Percentiles rank a stretch among this genome's conserved stretches.
Evolutionary conservation across 2,329 filamentous ascomycete species (phyloP).

Genomic region (Phoma sp.): DNA sequence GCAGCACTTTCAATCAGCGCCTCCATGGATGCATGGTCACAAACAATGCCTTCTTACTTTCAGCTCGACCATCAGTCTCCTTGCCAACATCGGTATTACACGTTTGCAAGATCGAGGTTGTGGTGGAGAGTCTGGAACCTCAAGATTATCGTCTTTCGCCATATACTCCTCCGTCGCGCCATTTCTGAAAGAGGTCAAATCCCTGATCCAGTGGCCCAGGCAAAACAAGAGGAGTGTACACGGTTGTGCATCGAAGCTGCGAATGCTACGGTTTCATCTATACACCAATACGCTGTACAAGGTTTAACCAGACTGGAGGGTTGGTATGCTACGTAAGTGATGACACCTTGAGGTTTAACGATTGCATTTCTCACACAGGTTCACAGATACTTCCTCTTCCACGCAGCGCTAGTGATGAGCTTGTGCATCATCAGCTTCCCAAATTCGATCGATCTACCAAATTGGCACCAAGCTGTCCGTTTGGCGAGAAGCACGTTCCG

Average conservation of each 20-base stretch:
- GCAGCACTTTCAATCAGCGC: constrained; percentile 28
- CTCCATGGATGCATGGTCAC: constrained; percentile 28
- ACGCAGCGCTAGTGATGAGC: constrained; percentile 32
- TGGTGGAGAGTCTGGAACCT: constrained; percentile 39
- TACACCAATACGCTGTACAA: constrained; percentile 29
- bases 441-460: constrained; percentile 17
- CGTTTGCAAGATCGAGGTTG: constrained; percentile 30
- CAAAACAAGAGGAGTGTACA: constrained; percentile 31
- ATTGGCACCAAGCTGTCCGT: constrained; percentile 31
- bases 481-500: constrained; percentile 30
- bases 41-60: constrained; percentile 26
- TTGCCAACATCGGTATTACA: constrained; percentile 24
- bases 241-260: constrained; percentile 34
- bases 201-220: constrained; percentile 23
- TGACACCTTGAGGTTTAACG: background rate
- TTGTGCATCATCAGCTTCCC: constrained; percentile 37
- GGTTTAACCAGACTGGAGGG: constrained; percentile 30
- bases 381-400: constrained; percentile 33
- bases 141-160: constrained; percentile 35
- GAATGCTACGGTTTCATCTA: constrained; percentile 31
- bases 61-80: constrained; percentile 17
- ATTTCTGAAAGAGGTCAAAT: constrained; percentile 32
- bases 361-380: background rate
- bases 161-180: constrained; percentile 30
- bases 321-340: constrained; percentile 37